Conservation (phyloP, 805 yeast genomes). For the Diddensiella caesifluorescens region DNA sequence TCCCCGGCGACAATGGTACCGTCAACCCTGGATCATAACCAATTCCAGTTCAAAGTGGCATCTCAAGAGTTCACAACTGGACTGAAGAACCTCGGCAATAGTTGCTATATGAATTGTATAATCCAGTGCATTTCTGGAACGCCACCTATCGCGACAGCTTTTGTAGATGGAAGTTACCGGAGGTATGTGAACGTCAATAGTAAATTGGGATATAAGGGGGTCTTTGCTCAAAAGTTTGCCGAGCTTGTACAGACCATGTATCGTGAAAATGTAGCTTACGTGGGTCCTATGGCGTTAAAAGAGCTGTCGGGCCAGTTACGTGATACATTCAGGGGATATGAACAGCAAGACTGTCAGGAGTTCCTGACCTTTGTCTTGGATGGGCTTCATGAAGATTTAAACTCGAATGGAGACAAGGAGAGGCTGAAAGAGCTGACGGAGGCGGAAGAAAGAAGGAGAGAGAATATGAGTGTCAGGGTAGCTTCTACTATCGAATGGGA, state of each 20-base stretch:
- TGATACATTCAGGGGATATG: slow-evolving; percentile 54
- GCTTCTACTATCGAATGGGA: slow-evolving; percentile 94
- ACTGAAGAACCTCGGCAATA: slow-evolving; percentile 74
- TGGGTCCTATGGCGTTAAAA: slow-evolving; percentile 63
- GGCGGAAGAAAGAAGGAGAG: slow-evolving; percentile 69
- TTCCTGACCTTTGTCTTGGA: slow-evolving; percentile 71
- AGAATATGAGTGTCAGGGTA: slow-evolving; percentile 63
- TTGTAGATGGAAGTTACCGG: slow-evolving; percentile 55
- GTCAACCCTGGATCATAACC: slow-evolving; percentile 5
- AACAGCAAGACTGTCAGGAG: slow-evolving; percentile 85
- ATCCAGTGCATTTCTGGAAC: slow-evolving; percentile 83
- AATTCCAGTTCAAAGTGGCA: slow-evolving; percentile 4
- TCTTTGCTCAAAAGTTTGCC: slow-evolving; percentile 64
- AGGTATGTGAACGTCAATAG: slow-evolving; percentile 68
- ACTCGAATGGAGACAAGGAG: slow-evolving; percentile 54
- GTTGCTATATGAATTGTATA: slow-evolving; percentile 88
- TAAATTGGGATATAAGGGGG: slow-evolving; percentile 75
- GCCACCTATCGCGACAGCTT: slow-evolving; percentile 55
- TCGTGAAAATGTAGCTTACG: slow-evolving; percentile 41
- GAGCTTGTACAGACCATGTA: slow-evolving; percentile 52
- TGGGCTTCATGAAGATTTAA: slow-evolving; percentile 77
- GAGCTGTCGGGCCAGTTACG: slow-evolving; percentile 62
- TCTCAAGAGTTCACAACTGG: slow-evolving; percentile 56
- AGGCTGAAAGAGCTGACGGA: slow-evolving; percentile 55
- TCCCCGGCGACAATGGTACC: slow-evolving; percentile 5